Base-by-base conservation (phyloP, 73 alveolate species). In the Paramecium tetraurelia region DNA sequence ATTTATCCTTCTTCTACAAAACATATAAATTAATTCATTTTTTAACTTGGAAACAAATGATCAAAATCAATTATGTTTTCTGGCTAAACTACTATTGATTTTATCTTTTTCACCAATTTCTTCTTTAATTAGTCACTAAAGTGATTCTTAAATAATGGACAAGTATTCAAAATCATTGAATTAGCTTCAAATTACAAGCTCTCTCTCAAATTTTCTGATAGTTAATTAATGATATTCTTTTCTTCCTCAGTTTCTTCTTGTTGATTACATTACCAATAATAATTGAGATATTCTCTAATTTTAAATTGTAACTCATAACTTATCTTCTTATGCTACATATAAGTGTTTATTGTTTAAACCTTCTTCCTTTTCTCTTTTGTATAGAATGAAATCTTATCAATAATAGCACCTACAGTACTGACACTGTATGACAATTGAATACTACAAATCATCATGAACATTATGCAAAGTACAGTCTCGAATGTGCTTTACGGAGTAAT, bases 341-440 rank as follows among this genome's bases (percentile, higher is more conserved):
- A 89, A 24, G 92, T 89, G 27, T 69, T 89, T 4, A 89, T 83
- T 16, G 87, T 44, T 41, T 77, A 36, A 46, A 89, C 75, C 58
- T 89, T 70, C 22, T 89, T 83, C 18, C 50, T 89, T 29, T 70
- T 89, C 10, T 89, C 86, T 46, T 89, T 59, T 7, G 89, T 22
- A 72, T 89, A 77, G 9, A 43, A 40, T 22, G 86, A 43, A 6
- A 89, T 89, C 29, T 72, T 83, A 44, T 89, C 87, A 22, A 89
- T 89, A 8, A 89, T 89, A 0, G 85, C 92, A n/a, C 94, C 92
- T 6, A 89, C 87, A 8, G 89, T 89, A 70, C 87, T 89, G n/a
- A 89, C 86, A 48, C 92, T 70, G 53, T 89, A 89, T 3, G 92
- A 77, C 29, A 89, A 89, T 33, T 70, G 14, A 1, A 70, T 83